Conservation (phyloP, 1,139 yeast species). For the Geotrichum restrictum region DNA sequence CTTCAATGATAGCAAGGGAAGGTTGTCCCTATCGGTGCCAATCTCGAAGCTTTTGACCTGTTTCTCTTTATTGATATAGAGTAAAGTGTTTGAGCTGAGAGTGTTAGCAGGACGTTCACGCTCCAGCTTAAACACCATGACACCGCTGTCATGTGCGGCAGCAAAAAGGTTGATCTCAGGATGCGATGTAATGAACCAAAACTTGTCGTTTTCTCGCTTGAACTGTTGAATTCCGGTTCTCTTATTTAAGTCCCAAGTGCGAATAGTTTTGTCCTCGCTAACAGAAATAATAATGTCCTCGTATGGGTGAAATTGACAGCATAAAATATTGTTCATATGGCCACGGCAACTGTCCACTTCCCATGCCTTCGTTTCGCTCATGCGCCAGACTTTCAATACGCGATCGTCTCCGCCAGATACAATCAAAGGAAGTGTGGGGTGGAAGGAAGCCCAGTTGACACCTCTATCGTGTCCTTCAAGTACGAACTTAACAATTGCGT, state of each 20-base stretch:
- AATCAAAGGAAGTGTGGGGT: constrained; percentile 91
- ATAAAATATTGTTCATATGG: constrained; percentile 86
- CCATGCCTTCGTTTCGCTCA: constrained; percentile 98
- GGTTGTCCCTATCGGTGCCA: constrained; percentile 50
- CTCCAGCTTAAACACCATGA: constrained; percentile 95
- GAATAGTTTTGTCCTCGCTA: constrained; percentile 93
- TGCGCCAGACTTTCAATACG: constrained; percentile 92
- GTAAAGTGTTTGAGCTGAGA: constrained; percentile 63
- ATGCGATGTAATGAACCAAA: constrained; percentile 89
- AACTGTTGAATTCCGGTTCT: constrained; percentile 92
- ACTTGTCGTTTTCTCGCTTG: constrained; percentile 89
- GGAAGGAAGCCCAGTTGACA: constrained; percentile 97
- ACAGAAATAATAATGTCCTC: constrained; percentile 91
- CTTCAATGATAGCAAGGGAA: constrained; percentile 79
- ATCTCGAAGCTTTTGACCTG: constrained; percentile 80
- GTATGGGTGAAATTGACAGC: constrained; percentile 88
- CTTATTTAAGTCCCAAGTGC: constrained; percentile 95
- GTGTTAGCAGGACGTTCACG: constrained; percentile 94
- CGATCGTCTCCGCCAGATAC: constrained; percentile 97
- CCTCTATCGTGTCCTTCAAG: constrained; percentile 98
- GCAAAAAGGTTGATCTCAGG: constrained; percentile 90
- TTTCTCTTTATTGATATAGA: constrained; percentile 76
- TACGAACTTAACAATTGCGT: constrained; percentile 91
- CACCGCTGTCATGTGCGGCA: constrained; percentile 95
- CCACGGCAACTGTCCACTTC: constrained; percentile 98